Percentiles rank a stretch among this genome's conserved stretches.
Evolutionary conservation across 495 filamentous ascomycete genomes (phyloP).

Genomic region (Sabuloglossum arenarium): DNA sequence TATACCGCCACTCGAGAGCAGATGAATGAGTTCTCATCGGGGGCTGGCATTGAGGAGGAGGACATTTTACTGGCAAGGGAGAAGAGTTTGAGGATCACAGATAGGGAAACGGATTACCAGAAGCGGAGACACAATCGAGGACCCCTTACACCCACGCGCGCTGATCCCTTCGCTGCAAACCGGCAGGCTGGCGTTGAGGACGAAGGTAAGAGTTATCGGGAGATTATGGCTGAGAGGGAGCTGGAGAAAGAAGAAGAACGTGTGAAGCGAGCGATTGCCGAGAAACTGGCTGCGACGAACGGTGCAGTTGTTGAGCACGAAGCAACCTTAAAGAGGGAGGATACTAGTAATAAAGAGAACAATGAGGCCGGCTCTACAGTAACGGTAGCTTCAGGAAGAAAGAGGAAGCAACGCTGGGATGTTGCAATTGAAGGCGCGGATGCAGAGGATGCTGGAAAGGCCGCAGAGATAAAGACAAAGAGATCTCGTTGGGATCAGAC

Average conservation of each 20-base stretch:
- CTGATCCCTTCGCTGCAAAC: slow-evolving; percentile 70
- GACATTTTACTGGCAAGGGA: slow-evolving; percentile 77
- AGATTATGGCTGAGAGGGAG: slow-evolving; percentile 80
- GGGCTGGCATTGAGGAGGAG: slow-evolving; percentile 72
- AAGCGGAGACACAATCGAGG: slow-evolving; percentile 80
- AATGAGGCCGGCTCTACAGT: slow-evolving; percentile 47
- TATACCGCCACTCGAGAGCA: slow-evolving; percentile 84
- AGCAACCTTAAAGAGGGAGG: slow-evolving; percentile 47
- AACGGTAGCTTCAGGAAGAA: slow-evolving; percentile 38
- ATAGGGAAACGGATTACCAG: slow-evolving; percentile 93
- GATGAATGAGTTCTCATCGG: slow-evolving; percentile 84
- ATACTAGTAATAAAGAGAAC: slow-evolving; percentile 47
- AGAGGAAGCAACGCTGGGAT: slow-evolving; percentile 93
- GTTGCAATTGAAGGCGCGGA: slow-evolving; percentile 30
- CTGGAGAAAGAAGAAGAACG: slow-evolving; percentile 88
- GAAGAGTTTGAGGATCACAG: slow-evolving; percentile 71
- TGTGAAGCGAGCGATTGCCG: slow-evolving; percentile 58
- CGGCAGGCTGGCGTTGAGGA: slow-evolving; percentile 41
- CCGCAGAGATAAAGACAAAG: slow-evolving; percentile 39
- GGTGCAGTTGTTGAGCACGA: slow-evolving; percentile 36
- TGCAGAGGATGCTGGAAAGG: slow-evolving; percentile 21
- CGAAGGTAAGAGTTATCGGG: slow-evolving; percentile 64
- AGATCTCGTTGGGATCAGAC: slow-evolving; percentile 86
- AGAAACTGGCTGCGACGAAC: slow-evolving; percentile 46
- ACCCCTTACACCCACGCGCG: slow-evolving; percentile 61